Evolutionary conservation across 2,329 filamentous ascomycete genomes (phyloP).

Genomic region (Pestalotiopsis sp.): DNA sequence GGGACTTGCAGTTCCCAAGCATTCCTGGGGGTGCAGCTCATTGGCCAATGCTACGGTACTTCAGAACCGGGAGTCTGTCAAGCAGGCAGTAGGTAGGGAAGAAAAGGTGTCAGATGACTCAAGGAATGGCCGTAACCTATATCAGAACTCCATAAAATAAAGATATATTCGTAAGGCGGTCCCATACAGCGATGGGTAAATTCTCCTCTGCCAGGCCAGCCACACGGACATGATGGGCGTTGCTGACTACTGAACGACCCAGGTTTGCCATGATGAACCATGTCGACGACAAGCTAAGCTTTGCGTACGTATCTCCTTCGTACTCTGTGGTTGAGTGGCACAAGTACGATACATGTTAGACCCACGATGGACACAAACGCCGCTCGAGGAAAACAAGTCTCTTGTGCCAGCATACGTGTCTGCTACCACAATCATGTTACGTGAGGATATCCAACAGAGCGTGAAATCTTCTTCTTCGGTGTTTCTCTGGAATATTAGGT

Average conservation of each 20-base stretch:
- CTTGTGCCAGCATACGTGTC: background rate
- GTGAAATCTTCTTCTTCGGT: background rate
- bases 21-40: background rate
- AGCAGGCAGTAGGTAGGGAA: background rate
- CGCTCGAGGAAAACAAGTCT: background rate
- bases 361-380: background rate
- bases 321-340: background rate
- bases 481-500: background rate
- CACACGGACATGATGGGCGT: background rate
- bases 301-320: background rate
- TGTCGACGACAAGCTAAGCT: background rate
- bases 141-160: background rate
- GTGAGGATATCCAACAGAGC: background rate
- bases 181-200: background rate
- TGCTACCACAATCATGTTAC: background rate
- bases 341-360: background rate
- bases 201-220: background rate
- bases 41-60: background rate
- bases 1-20: background rate
- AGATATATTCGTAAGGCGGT: background rate
- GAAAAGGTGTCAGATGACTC: background rate
- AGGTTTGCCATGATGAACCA: background rate
- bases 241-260: background rate
- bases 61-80: background rate
- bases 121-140: background rate